These are phyloP conservation scores for Cronartium quercuum DNA, from an alignment of 1,284 basidiomycete species.

Conservation along the genomic window DNA sequence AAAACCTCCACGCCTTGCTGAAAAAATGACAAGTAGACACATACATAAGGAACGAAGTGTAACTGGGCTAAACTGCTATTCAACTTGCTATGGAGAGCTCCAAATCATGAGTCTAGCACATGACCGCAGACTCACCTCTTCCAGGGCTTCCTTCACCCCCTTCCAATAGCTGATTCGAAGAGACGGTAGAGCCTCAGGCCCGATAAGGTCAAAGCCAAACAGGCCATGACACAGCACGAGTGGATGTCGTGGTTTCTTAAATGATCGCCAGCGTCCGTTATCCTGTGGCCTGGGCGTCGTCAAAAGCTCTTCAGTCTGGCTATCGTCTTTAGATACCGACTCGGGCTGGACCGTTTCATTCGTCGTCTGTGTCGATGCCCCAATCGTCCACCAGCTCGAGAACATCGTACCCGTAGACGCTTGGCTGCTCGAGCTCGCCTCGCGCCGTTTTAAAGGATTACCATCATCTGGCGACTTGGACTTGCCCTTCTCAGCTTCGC, in stretches of 20 bases:
- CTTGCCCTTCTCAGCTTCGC: background rate
- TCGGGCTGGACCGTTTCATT: background rate
- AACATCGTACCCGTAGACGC: background rate
- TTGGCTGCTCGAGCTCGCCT: background rate
- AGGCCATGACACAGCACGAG: conserved; percentile 90
- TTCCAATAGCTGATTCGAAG: conserved; percentile 88
- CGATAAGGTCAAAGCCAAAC: conserved; percentile 57
- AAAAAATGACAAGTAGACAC: background rate
- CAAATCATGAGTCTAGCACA: no score
- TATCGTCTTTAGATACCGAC: background rate
- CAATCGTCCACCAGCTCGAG: background rate
- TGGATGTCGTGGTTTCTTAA: conserved; percentile 69
- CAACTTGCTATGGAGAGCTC: no score
- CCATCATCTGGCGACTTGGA: background rate
- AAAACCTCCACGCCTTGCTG: conserved; percentile 70
- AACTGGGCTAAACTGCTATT: no score
- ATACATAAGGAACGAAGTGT: background rate
- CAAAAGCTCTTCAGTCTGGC: background rate
- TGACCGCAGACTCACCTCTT: conserved; percentile 55
- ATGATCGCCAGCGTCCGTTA: conserved; percentile 49
- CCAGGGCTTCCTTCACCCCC: conserved; percentile 82
- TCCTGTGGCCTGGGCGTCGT: conserved; percentile 9
- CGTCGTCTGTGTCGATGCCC: background rate
- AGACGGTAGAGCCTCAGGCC: conserved; percentile 60
- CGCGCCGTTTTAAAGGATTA: background rate